Percentiles rank a stretch among this genome's conserved stretches.
Conservation (phyloP, 2,329 filamentous ascomycete species). For the Endothia cerciana region DNA sequence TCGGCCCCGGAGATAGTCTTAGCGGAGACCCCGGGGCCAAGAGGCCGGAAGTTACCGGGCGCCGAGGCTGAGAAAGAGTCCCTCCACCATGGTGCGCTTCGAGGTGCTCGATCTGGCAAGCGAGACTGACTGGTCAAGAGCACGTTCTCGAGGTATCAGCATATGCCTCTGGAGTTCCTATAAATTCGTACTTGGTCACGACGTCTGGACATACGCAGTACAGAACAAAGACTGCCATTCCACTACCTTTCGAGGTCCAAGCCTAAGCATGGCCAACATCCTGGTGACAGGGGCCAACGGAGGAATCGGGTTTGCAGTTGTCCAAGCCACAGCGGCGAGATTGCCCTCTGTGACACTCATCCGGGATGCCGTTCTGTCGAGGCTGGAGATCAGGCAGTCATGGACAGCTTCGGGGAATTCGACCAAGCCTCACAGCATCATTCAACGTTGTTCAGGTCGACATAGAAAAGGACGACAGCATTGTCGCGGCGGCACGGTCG, state of each 20-base stretch:
- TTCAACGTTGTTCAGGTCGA: slow-evolving; percentile 29
- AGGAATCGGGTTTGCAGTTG: slow-evolving; percentile 40
- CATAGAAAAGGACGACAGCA: slow-evolving; percentile 30
- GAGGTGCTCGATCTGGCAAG: no score
- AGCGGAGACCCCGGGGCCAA: no score
- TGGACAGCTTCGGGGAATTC: slow-evolving; percentile 22
- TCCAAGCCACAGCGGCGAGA: slow-evolving; percentile 36
- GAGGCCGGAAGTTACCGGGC: slow-evolving; percentile 7
- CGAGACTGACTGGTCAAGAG: background rate
- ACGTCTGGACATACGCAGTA: background rate
- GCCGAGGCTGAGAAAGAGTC: slow-evolving; percentile 1
- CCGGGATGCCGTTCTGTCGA: slow-evolving; percentile 33
- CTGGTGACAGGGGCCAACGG: slow-evolving; percentile 42
- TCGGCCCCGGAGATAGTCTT: background rate
- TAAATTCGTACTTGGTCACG: background rate
- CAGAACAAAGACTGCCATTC: no score
- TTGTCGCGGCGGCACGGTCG: slow-evolving; percentile 22
- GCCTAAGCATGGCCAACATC: slow-evolving; percentile 19
- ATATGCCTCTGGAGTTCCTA: background rate
- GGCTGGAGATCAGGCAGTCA: slow-evolving; percentile 36
- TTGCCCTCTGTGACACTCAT: slow-evolving; percentile 36
- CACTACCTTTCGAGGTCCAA: no score
- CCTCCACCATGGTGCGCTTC: background rate
- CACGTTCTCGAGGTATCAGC: background rate
- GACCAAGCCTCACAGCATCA: background rate